These are phyloP conservation scores for Spirogloea muscicola DNA, from an alignment of 139 green algal genomes.

Conservation along the genomic window DNA sequence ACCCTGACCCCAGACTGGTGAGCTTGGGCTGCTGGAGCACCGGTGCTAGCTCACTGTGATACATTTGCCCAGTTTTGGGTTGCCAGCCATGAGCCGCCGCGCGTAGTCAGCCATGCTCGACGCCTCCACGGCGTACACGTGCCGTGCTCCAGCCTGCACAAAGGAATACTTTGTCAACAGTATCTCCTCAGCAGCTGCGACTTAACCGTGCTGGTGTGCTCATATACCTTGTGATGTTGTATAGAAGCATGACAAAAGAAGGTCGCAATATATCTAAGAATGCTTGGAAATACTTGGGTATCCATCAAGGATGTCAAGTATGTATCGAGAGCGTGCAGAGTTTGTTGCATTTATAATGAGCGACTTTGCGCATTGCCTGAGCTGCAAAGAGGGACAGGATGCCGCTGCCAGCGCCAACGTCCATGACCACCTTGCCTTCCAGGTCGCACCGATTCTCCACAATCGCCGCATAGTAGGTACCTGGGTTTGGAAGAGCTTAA, in stretches of 20 bases:
- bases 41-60: conserved; percentile 44
- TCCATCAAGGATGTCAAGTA: no score
- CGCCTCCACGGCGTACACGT: conserved; percentile 94
- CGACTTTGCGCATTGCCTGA: no score
- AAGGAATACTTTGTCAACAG: no score
- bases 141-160: conserved; percentile 69
- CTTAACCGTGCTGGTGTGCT: no score
- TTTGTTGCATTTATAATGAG: no score
- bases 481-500: conserved; percentile 63
- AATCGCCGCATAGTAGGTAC: conserved; percentile 91
- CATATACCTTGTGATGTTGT: no score
- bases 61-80: conserved; percentile 50
- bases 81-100: conserved; percentile 62
- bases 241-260: no score
- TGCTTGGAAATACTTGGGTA: no score
- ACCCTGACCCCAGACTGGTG: no score
- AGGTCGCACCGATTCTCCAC: conserved; percentile 83
- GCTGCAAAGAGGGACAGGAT: conserved; percentile 96
- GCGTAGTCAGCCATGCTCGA: conserved; percentile 77
- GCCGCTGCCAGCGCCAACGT: conserved; percentile 87
- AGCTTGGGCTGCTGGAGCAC: neutral
- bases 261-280: no score
- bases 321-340: no score
- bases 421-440: conserved; percentile 82
- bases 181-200: neutral